Base-by-base conservation (phyloP, 2,329 filamentous ascomycete genomes). In the Sphaerulina populicola region DNA sequence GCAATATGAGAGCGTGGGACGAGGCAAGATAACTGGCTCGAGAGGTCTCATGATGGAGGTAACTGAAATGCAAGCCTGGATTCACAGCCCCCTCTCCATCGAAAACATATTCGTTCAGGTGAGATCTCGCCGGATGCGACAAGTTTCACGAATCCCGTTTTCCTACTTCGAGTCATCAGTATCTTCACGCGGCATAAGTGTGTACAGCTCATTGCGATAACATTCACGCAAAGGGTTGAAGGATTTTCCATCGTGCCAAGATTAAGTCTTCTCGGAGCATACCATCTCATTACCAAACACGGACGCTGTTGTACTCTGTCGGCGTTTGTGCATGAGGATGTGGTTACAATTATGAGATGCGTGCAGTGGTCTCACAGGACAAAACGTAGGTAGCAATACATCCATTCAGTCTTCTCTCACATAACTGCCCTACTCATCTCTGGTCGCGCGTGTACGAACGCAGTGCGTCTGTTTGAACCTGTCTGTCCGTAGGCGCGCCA, bases 201-300 rank as follows among this genome's bases (percentile, higher is more conserved):
- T 83, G 81, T 84, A 84, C 81, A 83, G 80, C 80, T 73, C 74
- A 77, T 74, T 69, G 73, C 72, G 71, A 49, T 35, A 50, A 68
- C 74, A 57, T 65, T 74, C 69, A 79, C 81, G 77, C 74, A 61
- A 74, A 74, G 74, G 72, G 76, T 77, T 83, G 80, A 83, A 83
- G 80, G 81, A 82, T 76, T 58, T 71, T 74, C 65, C 59, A 65
- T 72, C 79, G 78, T 83, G 81, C 80, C 81, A 72, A 84, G 73
- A 84, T 73, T 68, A 70, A 65, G 46, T 45, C 45, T 44, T 54
- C 57, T 57, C 53, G 57, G 55, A 49, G 47, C 66, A 57, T 61
- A 60, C 72, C 71, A 66, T 68, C 69, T 73, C 70, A 82, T 82
- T 82, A 83, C 80, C 80, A 83, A 83, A 80, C 79, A 81, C 75